Evolutionary conservation across 2,329 filamentous ascomycete genomes (phyloP), one percentile per base, ranked within the genome.

Genomic region (Colletotrichum magnum): DNA sequence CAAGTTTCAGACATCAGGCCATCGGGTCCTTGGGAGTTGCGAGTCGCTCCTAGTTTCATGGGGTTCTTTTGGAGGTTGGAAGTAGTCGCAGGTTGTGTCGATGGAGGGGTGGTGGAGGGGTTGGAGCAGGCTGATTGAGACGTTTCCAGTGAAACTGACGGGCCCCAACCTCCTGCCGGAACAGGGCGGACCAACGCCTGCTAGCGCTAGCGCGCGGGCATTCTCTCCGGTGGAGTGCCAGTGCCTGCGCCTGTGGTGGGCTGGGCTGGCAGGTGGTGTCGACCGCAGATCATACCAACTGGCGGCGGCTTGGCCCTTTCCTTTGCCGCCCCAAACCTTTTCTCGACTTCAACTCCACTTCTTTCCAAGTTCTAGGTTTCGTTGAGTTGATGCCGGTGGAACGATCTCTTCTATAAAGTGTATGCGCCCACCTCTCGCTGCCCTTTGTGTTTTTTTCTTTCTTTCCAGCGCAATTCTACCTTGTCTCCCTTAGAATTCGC

Each of bases 1-100:
- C 60, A 57, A n/a, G 70, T 72, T 72, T 72, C 70, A 64, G 50
- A 72, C 56, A 72, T 72, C 70, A 71, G 70, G 68, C 68, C 68
- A 72, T 71, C 28, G 47, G 59, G 60, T 66, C 59, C 28, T 68
- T 54, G 64, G 48, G 32, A 59, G 57, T 65, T 56, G 66, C 54
- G 54, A 66, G 62, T 69, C 67, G 62, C 57, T 66, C 62, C 24
- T 67, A 51, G 67, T 69, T 69, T 69, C 67, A 69, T 41, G 48
- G 48, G 39, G 59, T 32, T 54, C 45, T 50, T 54, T 54, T 50
- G 54, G 28, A 41, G 51, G 51, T 24, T 45, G 5, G 41, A 58
- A 28, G 32, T 21, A 18, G 32, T 21, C 47, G n/a, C 18, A 50
- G 21, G 47, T 47, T 47, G 45, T 51, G 36, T 56, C 39, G 60